A percentile compares a stretch with the other conserved stretches of the same genome.
These are phyloP conservation scores for Xylariaceae sp. DNA, from an alignment of 2,329 filamentous ascomycete genomes.

Conservation along the genomic window DNA sequence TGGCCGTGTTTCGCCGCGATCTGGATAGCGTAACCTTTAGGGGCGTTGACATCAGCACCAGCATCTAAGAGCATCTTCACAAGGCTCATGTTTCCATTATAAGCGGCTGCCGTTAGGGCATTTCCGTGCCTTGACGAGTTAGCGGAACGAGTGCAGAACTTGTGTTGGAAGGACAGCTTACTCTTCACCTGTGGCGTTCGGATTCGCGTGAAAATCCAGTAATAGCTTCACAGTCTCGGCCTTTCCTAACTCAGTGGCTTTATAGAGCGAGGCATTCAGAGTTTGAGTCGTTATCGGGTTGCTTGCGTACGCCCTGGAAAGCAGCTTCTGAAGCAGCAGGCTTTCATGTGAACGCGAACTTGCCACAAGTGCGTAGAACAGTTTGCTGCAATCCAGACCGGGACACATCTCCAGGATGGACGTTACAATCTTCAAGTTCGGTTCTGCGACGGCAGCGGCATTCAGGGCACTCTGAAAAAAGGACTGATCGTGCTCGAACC, in stretches of 20 bases:
- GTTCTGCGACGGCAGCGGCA: constrained; percentile 29
- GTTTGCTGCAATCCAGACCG: constrained; percentile 32
- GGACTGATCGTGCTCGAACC: constrained; percentile 31
- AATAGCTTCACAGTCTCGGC: constrained; percentile 34
- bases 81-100: constrained; percentile 33
- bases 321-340: constrained; percentile 27
- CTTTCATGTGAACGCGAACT: constrained; percentile 33
- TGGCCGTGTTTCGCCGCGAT: constrained; percentile 34
- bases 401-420: constrained; percentile 32
- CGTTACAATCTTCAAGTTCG: constrained; percentile 36
- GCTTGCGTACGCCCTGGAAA: constrained; percentile 35
- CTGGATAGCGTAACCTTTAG: constrained; percentile 36
- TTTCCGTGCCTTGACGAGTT: constrained; percentile 29
- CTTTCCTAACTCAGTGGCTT: constrained; percentile 38
- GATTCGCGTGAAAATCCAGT: constrained; percentile 32
- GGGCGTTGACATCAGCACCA: constrained; percentile 33
- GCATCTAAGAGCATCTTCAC: constrained; percentile 31
- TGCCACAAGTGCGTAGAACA: constrained; percentile 33
- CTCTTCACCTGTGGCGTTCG: constrained; percentile 37
- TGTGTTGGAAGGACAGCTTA: constrained; percentile 22
- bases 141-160: not conserved
- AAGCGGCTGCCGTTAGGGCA: constrained; percentile 36
- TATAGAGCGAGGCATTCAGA: constrained; percentile 34
- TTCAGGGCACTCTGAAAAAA: constrained; percentile 34
- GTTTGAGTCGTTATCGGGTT: constrained; percentile 31